Conservation (phyloP, 1,139 yeast species). For the Hansenula sp. region DNA sequence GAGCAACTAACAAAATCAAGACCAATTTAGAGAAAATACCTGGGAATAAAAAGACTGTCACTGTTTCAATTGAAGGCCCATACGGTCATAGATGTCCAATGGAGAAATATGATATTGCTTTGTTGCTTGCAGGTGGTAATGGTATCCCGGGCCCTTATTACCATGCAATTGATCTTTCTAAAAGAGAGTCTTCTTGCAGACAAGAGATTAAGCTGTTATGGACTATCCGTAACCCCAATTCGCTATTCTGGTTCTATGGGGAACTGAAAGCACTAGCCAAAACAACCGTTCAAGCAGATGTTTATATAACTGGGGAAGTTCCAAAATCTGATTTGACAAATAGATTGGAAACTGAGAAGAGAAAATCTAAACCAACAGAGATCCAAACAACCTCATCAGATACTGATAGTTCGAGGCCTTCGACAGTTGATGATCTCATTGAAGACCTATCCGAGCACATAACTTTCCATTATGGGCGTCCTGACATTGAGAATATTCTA, state of each 20-base stretch:
- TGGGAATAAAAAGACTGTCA: conserved; percentile 13
- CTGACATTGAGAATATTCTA: conserved; percentile 30
- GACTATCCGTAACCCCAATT: conserved; percentile 43
- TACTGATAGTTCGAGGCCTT: background rate
- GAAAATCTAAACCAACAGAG: background rate
- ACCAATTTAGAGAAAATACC: conserved; percentile 18
- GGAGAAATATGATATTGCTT: conserved; percentile 47
- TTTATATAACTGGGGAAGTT: conserved; percentile 36
- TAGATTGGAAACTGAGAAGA: background rate
- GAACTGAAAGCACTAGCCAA: conserved; percentile 38
- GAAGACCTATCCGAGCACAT: background rate
- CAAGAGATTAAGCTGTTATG: conserved; percentile 42
- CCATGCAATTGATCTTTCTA: conserved; percentile 27
- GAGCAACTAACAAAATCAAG: conserved; percentile 34
- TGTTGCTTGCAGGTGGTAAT: conserved; percentile 67
- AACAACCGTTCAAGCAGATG: conserved; percentile 30
- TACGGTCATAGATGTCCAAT: conserved; percentile 55
- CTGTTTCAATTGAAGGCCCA: conserved; percentile 58
- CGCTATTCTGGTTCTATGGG: conserved; percentile 45
- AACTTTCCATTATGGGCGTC: conserved; percentile 27
- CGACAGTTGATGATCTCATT: background rate
- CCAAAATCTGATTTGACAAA: background rate
- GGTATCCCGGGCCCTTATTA: conserved; percentile 64
- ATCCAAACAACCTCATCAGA: no score
- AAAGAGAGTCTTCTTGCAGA: background rate